A percentile compares a stretch with the other conserved stretches of the same genome.
Conservation (phyloP, 164 flowering plant genomes). For the Macadamia integrifolia region DNA sequence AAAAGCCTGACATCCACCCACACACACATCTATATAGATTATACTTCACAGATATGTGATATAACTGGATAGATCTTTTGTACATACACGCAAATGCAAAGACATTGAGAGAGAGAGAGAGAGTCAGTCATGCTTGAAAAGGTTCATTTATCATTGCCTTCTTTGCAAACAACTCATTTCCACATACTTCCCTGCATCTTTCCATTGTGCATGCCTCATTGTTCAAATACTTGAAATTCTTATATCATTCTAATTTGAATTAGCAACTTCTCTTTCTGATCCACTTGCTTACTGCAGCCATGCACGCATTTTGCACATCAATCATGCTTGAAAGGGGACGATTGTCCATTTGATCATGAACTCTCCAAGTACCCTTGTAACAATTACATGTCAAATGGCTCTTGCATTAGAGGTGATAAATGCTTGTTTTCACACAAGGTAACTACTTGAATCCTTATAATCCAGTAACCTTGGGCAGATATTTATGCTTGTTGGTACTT, state of each 20-base stretch:
- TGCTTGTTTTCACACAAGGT: slow-evolving; percentile 79
- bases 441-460: slow-evolving; percentile 3
- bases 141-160: no score
- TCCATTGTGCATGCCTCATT: no score
- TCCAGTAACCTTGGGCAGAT: background rate
- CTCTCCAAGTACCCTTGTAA: slow-evolving; percentile 69
- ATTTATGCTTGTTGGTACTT: background rate
- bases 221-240: background rate
- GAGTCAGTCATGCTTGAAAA: no score
- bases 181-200: no score
- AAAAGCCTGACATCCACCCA: no score
- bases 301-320: slow-evolving; percentile 60
- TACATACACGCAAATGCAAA: no score
- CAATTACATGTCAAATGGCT: slow-evolving; percentile 41
- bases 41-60: no score
- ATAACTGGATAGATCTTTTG: no score
- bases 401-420: slow-evolving; percentile 49
- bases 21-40: no score
- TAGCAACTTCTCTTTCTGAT: background rate
- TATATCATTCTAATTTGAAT: background rate
- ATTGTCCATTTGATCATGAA: slow-evolving; percentile 69
- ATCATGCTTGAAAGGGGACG: slow-evolving; percentile 75
- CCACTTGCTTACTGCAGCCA: slow-evolving; percentile 38
- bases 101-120: no score
- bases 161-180: no score